Conservation (phyloP, 495 filamentous ascomycete genomes). For the Aspergillus saccharolyticus region DNA sequence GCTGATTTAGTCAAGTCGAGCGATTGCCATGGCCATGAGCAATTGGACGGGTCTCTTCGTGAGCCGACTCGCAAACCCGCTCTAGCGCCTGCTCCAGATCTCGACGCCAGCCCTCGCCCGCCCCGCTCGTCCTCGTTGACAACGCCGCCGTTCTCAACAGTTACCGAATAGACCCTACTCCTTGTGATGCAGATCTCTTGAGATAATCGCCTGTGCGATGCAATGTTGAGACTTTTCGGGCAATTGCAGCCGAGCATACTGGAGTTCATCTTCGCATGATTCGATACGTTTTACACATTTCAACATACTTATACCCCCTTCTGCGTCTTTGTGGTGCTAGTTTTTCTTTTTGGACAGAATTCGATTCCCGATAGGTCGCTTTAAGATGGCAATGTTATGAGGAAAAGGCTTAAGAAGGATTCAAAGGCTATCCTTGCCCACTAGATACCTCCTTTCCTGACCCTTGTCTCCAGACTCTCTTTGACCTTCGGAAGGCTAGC, state of each 20-base stretch:
- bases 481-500: neutral
- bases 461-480: constrained; percentile 6
- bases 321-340: constrained; percentile 22
- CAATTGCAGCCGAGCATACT: neutral
- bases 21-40: constrained; percentile 7
- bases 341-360: constrained; percentile 14
- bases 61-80: constrained; percentile 20
- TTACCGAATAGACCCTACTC: constrained; percentile 5
- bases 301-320: constrained; percentile 29
- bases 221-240: neutral
- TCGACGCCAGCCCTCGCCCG: constrained; percentile 32
- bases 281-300: constrained; percentile 8
- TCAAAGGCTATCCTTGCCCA: neutral
- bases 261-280: constrained; percentile 12
- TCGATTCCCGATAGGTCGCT: constrained; percentile 12
- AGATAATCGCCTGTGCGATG: neutral
- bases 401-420: neutral
- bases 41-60: constrained; percentile 17
- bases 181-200: neutral
- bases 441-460: neutral
- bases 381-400: constrained; percentile 14
- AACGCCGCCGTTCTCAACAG: constrained; percentile 13
- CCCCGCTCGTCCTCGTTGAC: constrained; percentile 39
- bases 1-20: constrained; percentile 19
- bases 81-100: constrained; percentile 34